These are phyloP conservation scores for Cyberlindnera galapagoensis DNA, from an alignment of 805 yeast genomes.

Conservation along the genomic window DNA sequence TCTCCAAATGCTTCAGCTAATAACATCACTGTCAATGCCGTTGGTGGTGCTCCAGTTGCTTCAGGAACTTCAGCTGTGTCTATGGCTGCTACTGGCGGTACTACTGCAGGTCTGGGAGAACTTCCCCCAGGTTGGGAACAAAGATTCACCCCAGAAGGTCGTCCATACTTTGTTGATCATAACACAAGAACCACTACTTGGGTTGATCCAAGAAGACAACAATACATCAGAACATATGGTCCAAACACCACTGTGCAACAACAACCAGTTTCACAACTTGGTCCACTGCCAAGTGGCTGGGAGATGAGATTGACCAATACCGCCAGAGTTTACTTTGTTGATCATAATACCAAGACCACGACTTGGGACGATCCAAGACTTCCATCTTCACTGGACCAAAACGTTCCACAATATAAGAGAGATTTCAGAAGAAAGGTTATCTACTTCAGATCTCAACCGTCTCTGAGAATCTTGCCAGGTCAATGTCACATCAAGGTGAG, in stretches of 20 bases:
- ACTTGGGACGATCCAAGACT: constrained; percentile 99
- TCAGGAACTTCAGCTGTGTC: constrained; percentile 57
- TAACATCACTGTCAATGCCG: constrained; percentile 42
- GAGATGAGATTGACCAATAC: constrained; percentile 99
- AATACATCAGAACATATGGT: constrained; percentile 92
- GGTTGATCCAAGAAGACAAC: constrained; percentile 99
- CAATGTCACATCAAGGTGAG: constrained; percentile 98
- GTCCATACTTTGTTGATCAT: constrained; percentile 97
- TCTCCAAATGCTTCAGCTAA: constrained; percentile 24
- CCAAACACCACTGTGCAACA: constrained; percentile 89
- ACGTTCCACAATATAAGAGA: constrained; percentile 98
- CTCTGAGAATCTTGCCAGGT: constrained; percentile 93
- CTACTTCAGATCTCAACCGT: constrained; percentile 97
- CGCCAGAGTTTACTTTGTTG: constrained; percentile 97
- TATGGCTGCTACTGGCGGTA: constrained; percentile 67
- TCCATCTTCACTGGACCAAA: constrained; percentile 95
- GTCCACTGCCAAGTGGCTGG: constrained; percentile 99
- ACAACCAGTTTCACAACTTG: constrained; percentile 95
- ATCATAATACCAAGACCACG: constrained; percentile 97
- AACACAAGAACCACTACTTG: constrained; percentile 99
- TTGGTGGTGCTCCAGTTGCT: constrained; percentile 37
- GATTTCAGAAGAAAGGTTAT: constrained; percentile 97
- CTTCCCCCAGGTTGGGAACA: constrained; percentile 99
- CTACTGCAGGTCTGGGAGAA: constrained; percentile 95
- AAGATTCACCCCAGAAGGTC: constrained; percentile 94